Evolutionary conservation across 2,329 filamentous ascomycete species (phyloP), one percentile per base, ranked within the genome.

Genomic region (Harringtonia lauricola): DNA sequence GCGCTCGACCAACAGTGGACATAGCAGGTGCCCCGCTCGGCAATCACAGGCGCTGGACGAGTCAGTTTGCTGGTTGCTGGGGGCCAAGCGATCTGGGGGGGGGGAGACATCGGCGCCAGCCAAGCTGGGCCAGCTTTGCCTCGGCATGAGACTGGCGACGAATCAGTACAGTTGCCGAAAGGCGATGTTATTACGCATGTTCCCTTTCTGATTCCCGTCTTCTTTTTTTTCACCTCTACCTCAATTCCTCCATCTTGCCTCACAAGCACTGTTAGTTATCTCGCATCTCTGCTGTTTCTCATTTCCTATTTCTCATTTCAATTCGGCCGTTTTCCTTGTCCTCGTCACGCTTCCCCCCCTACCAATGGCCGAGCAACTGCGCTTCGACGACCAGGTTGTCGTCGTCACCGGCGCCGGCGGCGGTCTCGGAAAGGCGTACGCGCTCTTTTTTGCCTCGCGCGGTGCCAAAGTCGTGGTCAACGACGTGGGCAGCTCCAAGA

Each of bases 371-470:
- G 66, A 66, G 45, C 76, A 84, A 63, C 69, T 94, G 59, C 77
- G 87, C 60, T 94, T 80, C 64, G 87, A 94, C 67, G 83, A 81
- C 66, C 86, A 92, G 72, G 87, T 86, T 54, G 85, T 89, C 56
- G 86, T 94, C 53, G 81, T 94, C 53, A 94, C 86, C 39, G 87
- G 86, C 56, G 86, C 86, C 50, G 86, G 86, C 51, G 86, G 83
- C 63, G 86, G 86, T 51, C 66, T 92, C 45, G 86, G 86, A 52
- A 86, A 81, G 65, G 81, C 81, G 60, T 94, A 94, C 66, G 83
- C 84, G 54, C 70, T 82, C 48, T 96, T 95, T 72, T 96, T 94
- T 61, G 92, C 77, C 46, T 88, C 86, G 45, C 80, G 90, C 59
- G 92, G 92, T 57, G 92, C 61, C 51, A 61, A 59, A 54, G 61